Base-by-base conservation (phyloP, 1,284 basidiomycete genomes). In the Ceratobasidium sp. region DNA sequence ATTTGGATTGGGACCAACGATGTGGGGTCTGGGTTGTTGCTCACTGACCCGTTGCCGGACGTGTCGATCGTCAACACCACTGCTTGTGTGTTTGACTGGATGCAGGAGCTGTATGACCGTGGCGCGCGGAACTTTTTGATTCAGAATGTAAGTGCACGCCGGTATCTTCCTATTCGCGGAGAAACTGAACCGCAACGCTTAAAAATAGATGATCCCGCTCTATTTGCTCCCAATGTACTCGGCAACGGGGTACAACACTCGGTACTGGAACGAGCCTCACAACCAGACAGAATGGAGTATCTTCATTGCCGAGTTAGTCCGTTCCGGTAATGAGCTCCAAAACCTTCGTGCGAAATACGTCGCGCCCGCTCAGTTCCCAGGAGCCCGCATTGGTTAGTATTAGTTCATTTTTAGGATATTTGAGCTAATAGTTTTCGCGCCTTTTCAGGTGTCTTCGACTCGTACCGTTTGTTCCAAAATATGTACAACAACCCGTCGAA, bases 91-190 rank as follows among this genome's bases (percentile, higher is more conserved):
- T 81, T 85, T 7, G 82, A 85, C 57, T 86, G 85, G 84, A 84
- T 86, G 27, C 83, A 82, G 73, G 80, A 79, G 15, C 77, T 87
- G 48, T 85, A 85, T 76, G 77, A 81, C 2, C 81, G 76, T 74
- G 85, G 85, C 11, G 85, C 84, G 7, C 79, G 85, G 50, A 86
- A 85, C 74, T 86, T 86, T 76, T 79, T 87, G 27, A 84, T 86
- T 78, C 84, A 86, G 76, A 86, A 87, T 66, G 85, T 60, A 36
- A 36, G 57, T 60, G 57, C 33, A 2, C 17, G 4, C 41, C 41
- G 8, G 22, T 11, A 11, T 41, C 22, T 29, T 27, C 17, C 8
- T 29, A 17, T 33, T 57, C 6, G 27, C 29, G 17, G 29, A 5
- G 29, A 17, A 24, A 29, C 29, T 56, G 11, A 60, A 36, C 57